Evolutionary conservation across 768 basidiomycete species (phyloP).

Genomic region (Amanita brunnescens): DNA sequence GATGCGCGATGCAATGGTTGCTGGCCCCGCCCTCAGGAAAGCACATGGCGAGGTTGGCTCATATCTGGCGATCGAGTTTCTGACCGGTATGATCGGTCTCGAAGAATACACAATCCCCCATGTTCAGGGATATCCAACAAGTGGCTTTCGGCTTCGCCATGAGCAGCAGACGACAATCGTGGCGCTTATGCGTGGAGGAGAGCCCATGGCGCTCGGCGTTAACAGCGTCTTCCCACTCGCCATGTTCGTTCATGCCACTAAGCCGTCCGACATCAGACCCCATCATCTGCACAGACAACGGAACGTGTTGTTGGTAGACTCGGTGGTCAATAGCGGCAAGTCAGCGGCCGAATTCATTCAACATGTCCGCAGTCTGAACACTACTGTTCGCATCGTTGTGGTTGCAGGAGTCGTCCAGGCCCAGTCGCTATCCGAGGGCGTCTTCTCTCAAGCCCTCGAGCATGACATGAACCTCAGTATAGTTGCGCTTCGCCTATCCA

Average conservation of each 20-base stretch:
- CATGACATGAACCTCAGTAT: slow-evolving; percentile 13
- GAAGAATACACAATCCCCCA: slow-evolving; percentile 16
- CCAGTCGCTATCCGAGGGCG: slow-evolving; percentile 10
- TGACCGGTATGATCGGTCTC: slow-evolving; percentile 14
- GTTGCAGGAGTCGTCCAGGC: slow-evolving; percentile 1
- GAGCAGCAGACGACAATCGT: slow-evolving; percentile 14
- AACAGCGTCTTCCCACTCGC: slow-evolving; percentile 12
- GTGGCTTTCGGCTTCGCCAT: slow-evolving; percentile 14
- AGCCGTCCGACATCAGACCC: slow-evolving; percentile 12
- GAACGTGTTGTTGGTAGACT: slow-evolving; percentile 16
- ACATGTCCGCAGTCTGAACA: slow-evolving; percentile 4
- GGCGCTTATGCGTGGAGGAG: slow-evolving; percentile 15
- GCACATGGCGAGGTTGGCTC: slow-evolving; percentile 3
- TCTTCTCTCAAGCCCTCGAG: slow-evolving; percentile 11
- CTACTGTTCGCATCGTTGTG: not conserved
- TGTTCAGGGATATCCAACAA: slow-evolving; percentile 17
- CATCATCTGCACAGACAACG: slow-evolving; percentile 11
- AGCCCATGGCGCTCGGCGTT: slow-evolving; percentile 17
- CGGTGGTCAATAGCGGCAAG: slow-evolving; percentile 19
- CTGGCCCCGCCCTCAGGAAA: slow-evolving; percentile 13
- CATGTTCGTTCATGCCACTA: slow-evolving; percentile 16
- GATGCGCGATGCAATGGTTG: slow-evolving; percentile 15
- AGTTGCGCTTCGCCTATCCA: slow-evolving; percentile 15
- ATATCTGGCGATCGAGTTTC: slow-evolving; percentile 11
- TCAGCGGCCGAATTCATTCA: slow-evolving; percentile 14